Percentiles rank a stretch among this genome's conserved stretches.
These are phyloP conservation scores for Choricystis sp. DNA, from an alignment of 139 green algal species.

Conservation along the genomic window DNA sequence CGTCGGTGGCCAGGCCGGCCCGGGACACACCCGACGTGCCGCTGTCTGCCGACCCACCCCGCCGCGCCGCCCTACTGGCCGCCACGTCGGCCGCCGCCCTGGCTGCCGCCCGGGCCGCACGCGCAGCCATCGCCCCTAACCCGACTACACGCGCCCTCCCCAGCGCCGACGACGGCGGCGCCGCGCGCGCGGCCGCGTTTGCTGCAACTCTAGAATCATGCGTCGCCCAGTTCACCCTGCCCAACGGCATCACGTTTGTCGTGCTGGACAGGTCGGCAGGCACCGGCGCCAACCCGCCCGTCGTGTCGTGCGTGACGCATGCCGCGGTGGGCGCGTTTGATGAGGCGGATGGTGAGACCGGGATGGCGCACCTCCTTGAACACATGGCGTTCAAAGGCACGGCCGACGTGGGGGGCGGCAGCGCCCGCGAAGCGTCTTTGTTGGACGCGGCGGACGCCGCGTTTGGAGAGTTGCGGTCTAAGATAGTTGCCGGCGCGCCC, in stretches of 20 bases:
- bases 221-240: constrained; percentile 59
- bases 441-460: constrained; percentile 54
- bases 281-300: constrained; percentile 25
- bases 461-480: neutral
- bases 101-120: too few relatives aligned
- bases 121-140: neutral
- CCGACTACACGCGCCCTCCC: neutral
- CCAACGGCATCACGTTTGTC: constrained; percentile 78
- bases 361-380: constrained; percentile 75
- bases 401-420: constrained; percentile 23
- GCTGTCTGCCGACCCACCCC: too few relatives aligned
- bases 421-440: constrained; percentile 27
- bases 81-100: too few relatives aligned
- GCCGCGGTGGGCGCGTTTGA: constrained; percentile 57
- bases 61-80: neutral
- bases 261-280: constrained; percentile 44
- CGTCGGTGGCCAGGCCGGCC: too few relatives aligned
- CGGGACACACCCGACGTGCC: too few relatives aligned
- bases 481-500: neutral
- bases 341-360: constrained; percentile 50
- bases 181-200: neutral
- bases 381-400: constrained; percentile 74
- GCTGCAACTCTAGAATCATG: constrained; percentile 20
- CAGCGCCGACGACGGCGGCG: neutral
- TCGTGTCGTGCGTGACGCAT: constrained; percentile 57